These are phyloP conservation scores for Aspergillus thermomutatus DNA, from an alignment of 2,329 filamentous ascomycete genomes.

Conservation along the genomic window DNA sequence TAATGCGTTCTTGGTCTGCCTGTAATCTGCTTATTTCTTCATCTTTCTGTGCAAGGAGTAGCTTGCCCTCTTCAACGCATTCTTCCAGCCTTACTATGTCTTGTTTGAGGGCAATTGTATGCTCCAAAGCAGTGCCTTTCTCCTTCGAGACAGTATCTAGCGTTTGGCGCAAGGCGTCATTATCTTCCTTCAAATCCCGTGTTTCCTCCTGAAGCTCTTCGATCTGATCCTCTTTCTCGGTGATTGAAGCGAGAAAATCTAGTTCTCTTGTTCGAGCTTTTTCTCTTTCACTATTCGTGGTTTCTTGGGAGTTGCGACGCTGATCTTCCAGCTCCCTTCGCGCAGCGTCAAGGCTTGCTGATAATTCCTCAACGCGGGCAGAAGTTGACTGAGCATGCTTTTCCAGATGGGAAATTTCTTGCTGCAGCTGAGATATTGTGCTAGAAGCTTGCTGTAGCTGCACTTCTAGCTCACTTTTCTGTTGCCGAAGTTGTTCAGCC, in stretches of 20 bases:
- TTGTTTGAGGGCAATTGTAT: constrained; percentile 18
- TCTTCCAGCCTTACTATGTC: constrained; percentile 23
- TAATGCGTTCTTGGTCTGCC: constrained; percentile 17
- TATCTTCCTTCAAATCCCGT: constrained; percentile 18
- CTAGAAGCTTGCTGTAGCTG: constrained; percentile 35
- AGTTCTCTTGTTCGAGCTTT: constrained; percentile 39
- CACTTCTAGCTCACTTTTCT: constrained; percentile 36
- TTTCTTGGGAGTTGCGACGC: constrained; percentile 29
- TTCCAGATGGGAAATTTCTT: constrained; percentile 38
- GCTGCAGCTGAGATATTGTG: constrained; percentile 37
- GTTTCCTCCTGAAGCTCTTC: constrained; percentile 41
- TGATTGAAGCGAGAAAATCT: constrained; percentile 39
- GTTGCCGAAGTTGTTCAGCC: constrained; percentile 31
- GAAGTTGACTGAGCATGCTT: constrained; percentile 37
- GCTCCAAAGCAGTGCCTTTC: constrained; percentile 20
- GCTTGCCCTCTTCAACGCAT: constrained; percentile 18
- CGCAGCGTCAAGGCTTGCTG: constrained; percentile 28
- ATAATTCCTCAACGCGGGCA: constrained; percentile 36
- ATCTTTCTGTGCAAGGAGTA: constrained; percentile 22
- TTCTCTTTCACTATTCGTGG: constrained; percentile 24
- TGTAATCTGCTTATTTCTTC: constrained; percentile 22
- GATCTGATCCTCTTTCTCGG: constrained; percentile 45
- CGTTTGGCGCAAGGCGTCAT: constrained; percentile 16
- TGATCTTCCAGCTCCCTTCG: constrained; percentile 38
- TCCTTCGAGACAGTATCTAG: constrained; percentile 22